phyloP scores from a whole-genome alignment of 2,329 filamentous ascomycete genomes.

The Sporothrix phasma region DNA sequence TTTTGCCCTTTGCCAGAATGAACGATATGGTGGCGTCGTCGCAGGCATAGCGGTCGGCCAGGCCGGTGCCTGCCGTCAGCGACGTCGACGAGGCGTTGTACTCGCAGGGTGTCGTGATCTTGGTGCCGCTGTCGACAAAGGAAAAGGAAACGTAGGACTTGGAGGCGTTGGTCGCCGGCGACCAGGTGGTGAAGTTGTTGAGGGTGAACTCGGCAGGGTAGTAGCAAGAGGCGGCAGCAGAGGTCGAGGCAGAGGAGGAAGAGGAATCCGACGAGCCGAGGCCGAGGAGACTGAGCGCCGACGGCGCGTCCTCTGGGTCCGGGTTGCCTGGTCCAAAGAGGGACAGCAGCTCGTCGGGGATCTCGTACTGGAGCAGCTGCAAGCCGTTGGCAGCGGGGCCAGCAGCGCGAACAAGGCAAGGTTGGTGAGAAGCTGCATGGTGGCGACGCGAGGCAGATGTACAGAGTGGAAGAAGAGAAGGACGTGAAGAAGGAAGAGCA shows the following conservation, averaged over 20 bases:
- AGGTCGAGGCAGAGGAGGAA: background rate
- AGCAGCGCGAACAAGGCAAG: background rate
- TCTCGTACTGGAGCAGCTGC: conserved; percentile 6
- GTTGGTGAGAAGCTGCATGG: conserved; percentile 1
- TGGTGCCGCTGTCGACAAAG: conserved; percentile 33
- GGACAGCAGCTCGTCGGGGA: conserved; percentile 11
- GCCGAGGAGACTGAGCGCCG: background rate
- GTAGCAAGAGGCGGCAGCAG: conserved; percentile 9
- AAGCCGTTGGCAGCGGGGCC: background rate
- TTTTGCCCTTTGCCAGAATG: conserved; percentile 29
- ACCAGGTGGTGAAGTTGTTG: conserved; percentile 27
- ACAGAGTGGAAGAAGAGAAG: background rate
- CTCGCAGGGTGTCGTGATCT: conserved; percentile 33
- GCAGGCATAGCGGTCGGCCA: conserved; percentile 34
- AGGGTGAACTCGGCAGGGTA: conserved; percentile 30
- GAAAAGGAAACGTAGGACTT: conserved; percentile 29
- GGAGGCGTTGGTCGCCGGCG: conserved; percentile 26
- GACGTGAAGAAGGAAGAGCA: too few relatives aligned
- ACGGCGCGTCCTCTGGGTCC: background rate
- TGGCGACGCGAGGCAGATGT: background rate
- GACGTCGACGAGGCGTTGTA: conserved; percentile 34
- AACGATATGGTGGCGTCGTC: conserved; percentile 34
- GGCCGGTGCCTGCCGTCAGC: conserved; percentile 22
- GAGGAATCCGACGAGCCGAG: background rate
- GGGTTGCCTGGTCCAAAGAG: background rate